phyloP scores from a whole-genome alignment of 2,329 filamentous ascomycete species.

The Aspergillus aculeatinus region DNA sequence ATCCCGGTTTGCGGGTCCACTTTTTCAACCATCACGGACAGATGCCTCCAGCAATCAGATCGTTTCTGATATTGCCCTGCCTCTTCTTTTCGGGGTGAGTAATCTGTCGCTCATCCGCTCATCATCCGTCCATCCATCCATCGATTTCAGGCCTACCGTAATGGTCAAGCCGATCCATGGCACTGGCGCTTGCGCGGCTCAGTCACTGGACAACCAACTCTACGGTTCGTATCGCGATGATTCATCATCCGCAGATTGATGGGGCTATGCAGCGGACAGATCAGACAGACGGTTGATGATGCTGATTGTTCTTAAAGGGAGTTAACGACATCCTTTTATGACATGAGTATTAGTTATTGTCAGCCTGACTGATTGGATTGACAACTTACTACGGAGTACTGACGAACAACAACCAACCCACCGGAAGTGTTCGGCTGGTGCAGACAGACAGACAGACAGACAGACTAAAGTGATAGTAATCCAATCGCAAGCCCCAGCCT shows the following conservation, averaged over 20 bases:
- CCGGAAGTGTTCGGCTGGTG: background rate
- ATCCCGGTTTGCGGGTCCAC: background rate
- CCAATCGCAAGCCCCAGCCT: background rate
- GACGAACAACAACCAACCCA: background rate
- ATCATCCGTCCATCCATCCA: background rate
- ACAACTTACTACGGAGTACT: background rate
- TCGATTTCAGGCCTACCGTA: background rate
- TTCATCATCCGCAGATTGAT: background rate
- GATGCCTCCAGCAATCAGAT: background rate
- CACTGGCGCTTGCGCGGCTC: background rate
- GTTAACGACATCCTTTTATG: too few relatives aligned
- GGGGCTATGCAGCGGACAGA: background rate
- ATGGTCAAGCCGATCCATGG: constrained; percentile 4
- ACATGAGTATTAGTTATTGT: background rate
- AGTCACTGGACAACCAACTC: background rate
- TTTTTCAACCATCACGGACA: background rate
- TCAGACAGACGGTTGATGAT: background rate
- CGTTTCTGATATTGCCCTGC: background rate
- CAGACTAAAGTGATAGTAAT: background rate
- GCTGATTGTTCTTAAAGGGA: background rate
- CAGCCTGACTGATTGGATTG: background rate
- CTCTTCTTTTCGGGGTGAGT: background rate
- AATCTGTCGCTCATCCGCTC: background rate
- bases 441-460: background rate
- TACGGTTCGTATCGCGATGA: background rate